Conservation (phyloP, 345 rosid genomes). For the Rhodomyrtus tomentosa region DNA sequence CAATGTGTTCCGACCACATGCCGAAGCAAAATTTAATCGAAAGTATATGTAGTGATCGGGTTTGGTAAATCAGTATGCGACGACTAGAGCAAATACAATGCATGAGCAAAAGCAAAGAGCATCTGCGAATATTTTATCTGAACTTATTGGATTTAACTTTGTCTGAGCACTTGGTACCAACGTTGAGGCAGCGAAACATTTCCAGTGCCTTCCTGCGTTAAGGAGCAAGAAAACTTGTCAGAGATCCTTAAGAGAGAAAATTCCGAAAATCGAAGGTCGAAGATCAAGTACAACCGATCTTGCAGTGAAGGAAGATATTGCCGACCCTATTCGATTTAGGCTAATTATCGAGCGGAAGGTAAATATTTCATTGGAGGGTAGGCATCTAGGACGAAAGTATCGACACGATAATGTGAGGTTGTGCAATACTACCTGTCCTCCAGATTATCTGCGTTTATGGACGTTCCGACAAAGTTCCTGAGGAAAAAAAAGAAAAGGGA, state of each 20-base stretch:
- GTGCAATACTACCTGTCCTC: slow-evolving; percentile 7
- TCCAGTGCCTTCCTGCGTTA: slow-evolving; percentile 24
- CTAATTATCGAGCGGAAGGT: not conserved
- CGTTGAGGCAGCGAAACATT: slow-evolving; percentile 33
- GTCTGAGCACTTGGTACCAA: slow-evolving; percentile 21
- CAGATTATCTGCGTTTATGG: slow-evolving; percentile 18
- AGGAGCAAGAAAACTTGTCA: not conserved
- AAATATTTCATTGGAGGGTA: not conserved
- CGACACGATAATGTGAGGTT: not conserved
- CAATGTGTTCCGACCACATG: not conserved
- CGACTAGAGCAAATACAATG: not conserved
- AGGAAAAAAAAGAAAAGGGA: slow-evolving; percentile 1
- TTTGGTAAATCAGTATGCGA: not conserved
- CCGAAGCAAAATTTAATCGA: not conserved
- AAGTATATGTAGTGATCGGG: too few relatives aligned
- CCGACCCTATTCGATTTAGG: not conserved
- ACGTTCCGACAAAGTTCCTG: slow-evolving; percentile 44
- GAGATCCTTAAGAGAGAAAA: not conserved
- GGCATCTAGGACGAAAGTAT: not conserved
- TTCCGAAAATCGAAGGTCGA: too few relatives aligned
- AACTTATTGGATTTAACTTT: slow-evolving; percentile 29
- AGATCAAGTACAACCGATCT: not conserved
- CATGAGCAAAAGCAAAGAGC: not conserved
- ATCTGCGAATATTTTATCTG: not conserved
- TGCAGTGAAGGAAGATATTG: not conserved